These are phyloP conservation scores for Iris pallida DNA, from an alignment of 116 monocot species.

Conservation along the genomic window DNA sequence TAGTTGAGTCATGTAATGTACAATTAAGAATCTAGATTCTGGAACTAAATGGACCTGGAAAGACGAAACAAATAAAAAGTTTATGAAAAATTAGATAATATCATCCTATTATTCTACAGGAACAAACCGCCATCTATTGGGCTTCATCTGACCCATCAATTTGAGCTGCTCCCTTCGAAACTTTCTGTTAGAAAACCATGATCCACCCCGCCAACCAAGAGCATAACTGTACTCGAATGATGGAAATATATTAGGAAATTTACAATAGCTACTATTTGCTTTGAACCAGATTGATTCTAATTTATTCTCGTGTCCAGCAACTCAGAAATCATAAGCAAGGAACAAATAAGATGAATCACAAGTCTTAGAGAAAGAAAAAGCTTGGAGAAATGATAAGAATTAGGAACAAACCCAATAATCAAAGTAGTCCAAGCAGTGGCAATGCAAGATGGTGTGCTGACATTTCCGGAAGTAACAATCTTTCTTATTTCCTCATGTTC, in stretches of 20 bases:
- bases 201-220: slow-evolving; percentile 87
- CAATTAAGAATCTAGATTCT: too few species aligned
- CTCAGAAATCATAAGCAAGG: too few species aligned
- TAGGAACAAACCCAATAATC: slow-evolving; percentile 59
- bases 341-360: neutral
- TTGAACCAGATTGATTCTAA: neutral
- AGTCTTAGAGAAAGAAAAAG: neutral
- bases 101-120: too few species aligned
- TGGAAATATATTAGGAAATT: neutral
- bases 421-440: slow-evolving; percentile 69
- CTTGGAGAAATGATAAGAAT: neutral
- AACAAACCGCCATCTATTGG: slow-evolving; percentile 52
- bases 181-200: slow-evolving; percentile 67
- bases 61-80: too few species aligned
- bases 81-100: too few species aligned
- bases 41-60: too few species aligned
- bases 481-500: slow-evolving; percentile 74
- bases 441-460: slow-evolving; percentile 63
- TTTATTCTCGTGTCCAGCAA: neutral
- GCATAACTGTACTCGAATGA: slow-evolving; percentile 43
- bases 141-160: slow-evolving; percentile 66
- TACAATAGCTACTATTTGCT: too few species aligned
- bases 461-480: slow-evolving; percentile 67
- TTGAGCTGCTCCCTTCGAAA: slow-evolving; percentile 71
- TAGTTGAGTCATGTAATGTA: too few species aligned